Conservation (phyloP, 2,329 filamentous ascomycete species). For the Colletotrichum camelliae region DNA sequence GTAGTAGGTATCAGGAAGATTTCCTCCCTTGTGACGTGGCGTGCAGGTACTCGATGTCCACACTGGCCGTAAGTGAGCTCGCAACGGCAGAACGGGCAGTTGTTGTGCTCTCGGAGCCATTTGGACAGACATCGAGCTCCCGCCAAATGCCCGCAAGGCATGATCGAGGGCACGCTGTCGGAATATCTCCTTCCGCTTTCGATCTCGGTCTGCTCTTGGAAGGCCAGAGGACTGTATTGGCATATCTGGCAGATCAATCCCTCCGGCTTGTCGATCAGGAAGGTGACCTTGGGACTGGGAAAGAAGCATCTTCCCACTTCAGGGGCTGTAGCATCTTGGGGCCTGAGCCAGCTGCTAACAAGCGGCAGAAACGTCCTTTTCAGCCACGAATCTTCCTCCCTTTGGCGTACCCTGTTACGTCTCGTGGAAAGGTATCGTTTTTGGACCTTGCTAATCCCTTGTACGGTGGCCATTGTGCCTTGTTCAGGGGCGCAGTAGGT, state of each 20-base stretch:
- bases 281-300: conserved; percentile 32
- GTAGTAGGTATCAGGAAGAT: conserved; percentile 39
- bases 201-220: conserved; percentile 4
- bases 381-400: background rate
- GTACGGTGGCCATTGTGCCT: background rate
- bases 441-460: background rate
- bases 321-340: background rate
- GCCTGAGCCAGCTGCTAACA: background rate
- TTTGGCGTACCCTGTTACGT: background rate
- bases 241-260: conserved; percentile 32
- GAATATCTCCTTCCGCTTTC: background rate
- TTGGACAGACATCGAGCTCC: conserved; percentile 31
- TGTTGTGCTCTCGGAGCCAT: conserved; percentile 29
- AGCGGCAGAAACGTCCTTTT: background rate
- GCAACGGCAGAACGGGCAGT: conserved; percentile 40
- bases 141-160: conserved; percentile 41
- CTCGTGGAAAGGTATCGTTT: background rate
- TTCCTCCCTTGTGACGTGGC: conserved; percentile 30
- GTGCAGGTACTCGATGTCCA: conserved; percentile 30
- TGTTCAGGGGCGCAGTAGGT: background rate
- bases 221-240: conserved; percentile 21
- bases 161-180: conserved; percentile 28
- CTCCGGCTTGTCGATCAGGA: conserved; percentile 29
- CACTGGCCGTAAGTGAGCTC: conserved; percentile 32
- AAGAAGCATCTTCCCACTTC: conserved; percentile 24